Conservation (phyloP, 768 basidiomycete species). For the Megacollybia marginata region DNA sequence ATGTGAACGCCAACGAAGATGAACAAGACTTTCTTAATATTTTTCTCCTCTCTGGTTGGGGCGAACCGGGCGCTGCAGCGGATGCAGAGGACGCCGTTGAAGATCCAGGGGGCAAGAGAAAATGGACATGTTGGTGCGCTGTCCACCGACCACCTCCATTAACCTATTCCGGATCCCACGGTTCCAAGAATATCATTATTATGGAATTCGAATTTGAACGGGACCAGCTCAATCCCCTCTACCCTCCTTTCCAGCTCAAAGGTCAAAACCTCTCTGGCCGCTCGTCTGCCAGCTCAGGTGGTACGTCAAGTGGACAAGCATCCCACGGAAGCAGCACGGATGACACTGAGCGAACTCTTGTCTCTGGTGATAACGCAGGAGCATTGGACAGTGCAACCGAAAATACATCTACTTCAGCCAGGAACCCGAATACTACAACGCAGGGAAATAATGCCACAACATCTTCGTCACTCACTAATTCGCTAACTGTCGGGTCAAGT, state of each 20-base stretch:
- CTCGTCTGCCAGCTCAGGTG: background rate
- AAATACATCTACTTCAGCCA: background rate
- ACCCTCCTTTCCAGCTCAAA: slow-evolving; percentile 27
- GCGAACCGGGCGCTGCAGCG: slow-evolving; percentile 41
- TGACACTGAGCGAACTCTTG: slow-evolving; percentile 10
- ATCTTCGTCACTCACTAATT: background rate
- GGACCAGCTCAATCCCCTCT: slow-evolving; percentile 65
- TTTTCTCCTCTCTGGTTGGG: slow-evolving; percentile 66
- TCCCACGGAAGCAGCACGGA: slow-evolving; percentile 8
- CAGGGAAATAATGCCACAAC: background rate
- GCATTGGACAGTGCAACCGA: background rate
- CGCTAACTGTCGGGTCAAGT: background rate
- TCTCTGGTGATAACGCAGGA: background rate
- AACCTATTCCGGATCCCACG: slow-evolving; percentile 2
- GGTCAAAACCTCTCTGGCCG: background rate
- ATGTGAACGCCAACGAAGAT: slow-evolving; percentile 31
- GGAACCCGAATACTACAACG: background rate
- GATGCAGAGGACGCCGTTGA: background rate
- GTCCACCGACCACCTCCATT: slow-evolving; percentile 42
- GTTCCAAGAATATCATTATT: slow-evolving; percentile 37
- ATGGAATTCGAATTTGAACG: slow-evolving; percentile 78
- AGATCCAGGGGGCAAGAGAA: background rate
- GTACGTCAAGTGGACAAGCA: background rate
- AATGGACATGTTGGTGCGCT: slow-evolving; percentile 68
- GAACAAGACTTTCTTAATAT: slow-evolving; percentile 45